Base-by-base conservation (phyloP, 2,329 filamentous ascomycete species). In the Pseudogymnoascus sp. region DNA sequence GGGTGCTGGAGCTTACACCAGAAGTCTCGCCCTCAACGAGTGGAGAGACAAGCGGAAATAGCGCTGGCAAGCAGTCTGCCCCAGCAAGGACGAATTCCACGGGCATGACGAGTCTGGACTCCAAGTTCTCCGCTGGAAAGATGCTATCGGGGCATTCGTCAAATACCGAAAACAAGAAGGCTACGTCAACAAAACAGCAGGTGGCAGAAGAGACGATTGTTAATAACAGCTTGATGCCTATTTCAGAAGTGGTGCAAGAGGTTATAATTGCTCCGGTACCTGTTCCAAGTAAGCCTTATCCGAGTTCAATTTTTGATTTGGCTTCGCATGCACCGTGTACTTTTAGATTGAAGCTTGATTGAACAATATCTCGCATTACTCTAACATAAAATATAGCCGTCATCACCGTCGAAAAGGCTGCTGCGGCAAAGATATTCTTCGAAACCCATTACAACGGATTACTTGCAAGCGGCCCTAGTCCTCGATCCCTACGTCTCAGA, bases 361-460 rank as follows among this genome's bases (percentile, higher is more conserved):
- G 28, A 8, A n/a, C 28, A 12, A 5, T 14, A 56, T 9, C 5
- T 61, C n/a, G 9, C 8, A 43, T 21, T 36, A 21, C 11, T 8
- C 42, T 64, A 43, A 67, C 36, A 40, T 16, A 23, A 23, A 3
- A 18, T 3, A 1, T 53, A 74, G 72, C 72, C 63, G 64, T 73
- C 23, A 65, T 71, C 2, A 96, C 92, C 0, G 88, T 91, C 0
- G 93, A 97, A 76, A 86, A 84, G 65, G 84, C 88, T 2, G 86
- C 91, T 0, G 88, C 90, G 0, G 88, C 91, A 46, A 97, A 96
- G 73, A 85, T 96, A 18, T 96, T 86, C 69, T 82, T 97, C 8
- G 95, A 97, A 74, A 91, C 87, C 0, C 85, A 93, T 69, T 97
- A 90, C 77, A 88, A 93, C 68, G 79, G 85, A n/a, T 74, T 91